These are phyloP conservation scores for Apiotrichum domesticum DNA, from an alignment of 1,284 basidiomycete species.

Conservation along the genomic window DNA sequence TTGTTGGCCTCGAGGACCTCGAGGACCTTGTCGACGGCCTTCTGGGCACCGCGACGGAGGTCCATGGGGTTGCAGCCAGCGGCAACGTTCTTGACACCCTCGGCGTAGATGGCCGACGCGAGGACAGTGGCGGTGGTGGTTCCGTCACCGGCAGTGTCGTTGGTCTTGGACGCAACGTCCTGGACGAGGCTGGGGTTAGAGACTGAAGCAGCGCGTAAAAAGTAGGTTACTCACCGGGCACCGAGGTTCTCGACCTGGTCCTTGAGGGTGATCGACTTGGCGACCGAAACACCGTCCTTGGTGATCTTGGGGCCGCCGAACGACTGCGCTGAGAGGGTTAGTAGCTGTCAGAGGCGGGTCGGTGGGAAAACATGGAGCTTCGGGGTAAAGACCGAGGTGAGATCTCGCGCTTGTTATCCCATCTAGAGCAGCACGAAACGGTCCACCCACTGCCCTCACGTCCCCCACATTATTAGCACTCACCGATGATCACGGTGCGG, in stretches of 20 bases:
- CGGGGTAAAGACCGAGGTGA: too few species aligned
- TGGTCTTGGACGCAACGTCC: slow-evolving; percentile 93
- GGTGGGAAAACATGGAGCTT: too few species aligned
- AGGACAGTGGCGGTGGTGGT: slow-evolving; percentile 97
- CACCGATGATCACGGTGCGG: slow-evolving; percentile 95
- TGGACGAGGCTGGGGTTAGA: slow-evolving; percentile 69
- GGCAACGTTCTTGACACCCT: slow-evolving; percentile 98
- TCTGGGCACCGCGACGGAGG: slow-evolving; percentile 90
- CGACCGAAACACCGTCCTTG: slow-evolving; percentile 98
- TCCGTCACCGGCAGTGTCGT: slow-evolving; percentile 95
- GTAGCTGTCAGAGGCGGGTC: too few species aligned
- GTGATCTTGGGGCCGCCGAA: slow-evolving; percentile 98
- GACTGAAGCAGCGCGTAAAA: background rate
- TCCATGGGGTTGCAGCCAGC: slow-evolving; percentile 99
- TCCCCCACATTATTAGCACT: slow-evolving; percentile 8
- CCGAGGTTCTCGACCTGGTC: slow-evolving; percentile 99
- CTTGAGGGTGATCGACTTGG: slow-evolving; percentile 87
- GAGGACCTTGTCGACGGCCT: slow-evolving; percentile 92
- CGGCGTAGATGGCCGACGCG: slow-evolving; percentile 92
- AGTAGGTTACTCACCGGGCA: slow-evolving; percentile 63
- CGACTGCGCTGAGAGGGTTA: slow-evolving; percentile 56
- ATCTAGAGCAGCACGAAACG: too few species aligned
- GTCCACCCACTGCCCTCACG: too few species aligned
- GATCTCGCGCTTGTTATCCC: too few species aligned
- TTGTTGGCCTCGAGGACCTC: slow-evolving; percentile 84